Evolutionary conservation across 2,329 filamentous ascomycete genomes (phyloP), one percentile per base, ranked within the genome.

Genomic region (Dothiorella sarmentorum): DNA sequence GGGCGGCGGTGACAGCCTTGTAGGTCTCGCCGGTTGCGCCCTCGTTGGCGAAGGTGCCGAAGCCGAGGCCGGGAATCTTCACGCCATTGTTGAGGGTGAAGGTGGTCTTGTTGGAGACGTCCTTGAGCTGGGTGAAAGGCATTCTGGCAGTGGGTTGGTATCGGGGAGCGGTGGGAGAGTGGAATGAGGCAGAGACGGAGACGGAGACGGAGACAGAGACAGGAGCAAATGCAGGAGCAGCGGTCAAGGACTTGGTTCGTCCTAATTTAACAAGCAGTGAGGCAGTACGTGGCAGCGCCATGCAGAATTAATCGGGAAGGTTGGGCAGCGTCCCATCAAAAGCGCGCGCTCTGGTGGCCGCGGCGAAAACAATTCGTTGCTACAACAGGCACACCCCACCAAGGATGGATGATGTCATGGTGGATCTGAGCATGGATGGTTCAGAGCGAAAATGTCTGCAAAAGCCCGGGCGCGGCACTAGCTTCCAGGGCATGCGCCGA

Each of bases 11-110:
- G 63, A 83, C 84, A 15, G 87, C 86, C 38, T 78, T 68, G 47
- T 80, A 77, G 61, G 79, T 77, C 55, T 81, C 71, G 60, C 78
- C 71, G 13, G 78, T 77, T n/a, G 85, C 81, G 59, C 85, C 86
- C 74, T 89, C 86, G 71, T 81, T 88, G 62, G 81, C 82, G 71
- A 88, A 91, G 62, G 89, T 86, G 59, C 88, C 88, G 66, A 90
- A 90, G 35, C 87, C 88, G 15, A 91, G 79, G 35, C 78, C 80
- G 44, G 88, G 88, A 33, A 90, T 86, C 68, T 78, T 78, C 60
- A 86, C 81, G 65, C 81, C 81, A 68, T 82, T 84, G 76, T 73
- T 79, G 53, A 84, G 76, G 63, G 72, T 81, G 73, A 78, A 83
- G 44, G 75, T 76, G 67, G 75, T 74, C 35, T 65, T 60, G 66